Evolutionary conservation across 2,329 filamentous ascomycete species (phyloP).

Genomic region (Talaromyces sp.): DNA sequence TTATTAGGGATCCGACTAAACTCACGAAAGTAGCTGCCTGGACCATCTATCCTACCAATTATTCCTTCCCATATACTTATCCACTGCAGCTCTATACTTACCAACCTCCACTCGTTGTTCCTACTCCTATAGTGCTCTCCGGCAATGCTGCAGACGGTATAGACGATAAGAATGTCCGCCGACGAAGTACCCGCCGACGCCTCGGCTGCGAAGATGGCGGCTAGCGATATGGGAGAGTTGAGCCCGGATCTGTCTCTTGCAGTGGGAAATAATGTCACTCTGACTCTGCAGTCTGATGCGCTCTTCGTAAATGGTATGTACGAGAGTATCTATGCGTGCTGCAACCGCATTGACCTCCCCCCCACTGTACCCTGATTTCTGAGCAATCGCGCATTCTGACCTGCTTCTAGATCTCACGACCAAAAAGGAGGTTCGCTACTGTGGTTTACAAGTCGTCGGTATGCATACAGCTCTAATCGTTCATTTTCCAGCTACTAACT

Average conservation of each 20-base stretch:
- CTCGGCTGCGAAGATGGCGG: conserved; percentile 27
- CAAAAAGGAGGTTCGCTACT: conserved; percentile 14
- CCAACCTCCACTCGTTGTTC: neutral
- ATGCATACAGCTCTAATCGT: neutral
- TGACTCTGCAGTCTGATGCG: conserved; percentile 60
- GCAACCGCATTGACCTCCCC: neutral
- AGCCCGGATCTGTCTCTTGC: conserved; percentile 47
- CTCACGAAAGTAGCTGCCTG: neutral
- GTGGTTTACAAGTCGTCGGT: conserved; percentile 14
- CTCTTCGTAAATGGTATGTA: conserved; percentile 57
- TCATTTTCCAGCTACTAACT: conserved; percentile 3
- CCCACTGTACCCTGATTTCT: neutral
- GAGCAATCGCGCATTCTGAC: neutral
- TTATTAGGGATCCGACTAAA: neutral
- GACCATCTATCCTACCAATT: neutral
- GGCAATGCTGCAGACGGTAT: neutral
- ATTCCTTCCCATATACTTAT: neutral
- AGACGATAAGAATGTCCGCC: conserved; percentile 7
- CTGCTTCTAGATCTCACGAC: neutral
- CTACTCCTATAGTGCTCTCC: neutral
- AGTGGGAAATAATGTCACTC: conserved; percentile 57
- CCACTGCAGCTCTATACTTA: conserved; percentile 1
- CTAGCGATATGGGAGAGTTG: conserved; percentile 33
- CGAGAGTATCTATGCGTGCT: neutral
- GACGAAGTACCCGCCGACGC: conserved; percentile 27